Conservation (phyloP, 805 yeast genomes). For the Spencermartinsiella europaea region DNA sequence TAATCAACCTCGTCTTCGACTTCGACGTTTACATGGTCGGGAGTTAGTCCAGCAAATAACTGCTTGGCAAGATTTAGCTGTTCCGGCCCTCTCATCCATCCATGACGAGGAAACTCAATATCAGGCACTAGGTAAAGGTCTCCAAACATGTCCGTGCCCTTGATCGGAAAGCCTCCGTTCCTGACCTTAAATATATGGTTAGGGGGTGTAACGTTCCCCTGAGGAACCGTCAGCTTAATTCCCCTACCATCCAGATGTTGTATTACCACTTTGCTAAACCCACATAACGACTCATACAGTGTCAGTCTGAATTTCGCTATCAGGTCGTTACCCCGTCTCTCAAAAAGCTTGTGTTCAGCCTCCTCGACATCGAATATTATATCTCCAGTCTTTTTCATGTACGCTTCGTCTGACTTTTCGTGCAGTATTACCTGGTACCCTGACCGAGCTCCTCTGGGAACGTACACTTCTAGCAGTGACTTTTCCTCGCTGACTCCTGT, state of each 20-base stretch:
- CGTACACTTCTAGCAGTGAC: constrained; percentile 68
- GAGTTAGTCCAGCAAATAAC: not conserved
- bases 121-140: constrained; percentile 66
- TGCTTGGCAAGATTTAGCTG: not conserved
- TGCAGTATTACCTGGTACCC: constrained; percentile 56
- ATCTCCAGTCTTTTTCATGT: constrained; percentile 73
- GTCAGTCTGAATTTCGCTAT: constrained; percentile 56
- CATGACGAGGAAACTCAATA: constrained; percentile 77
- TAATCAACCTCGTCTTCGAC: constrained; percentile 24
- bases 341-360: constrained; percentile 44
- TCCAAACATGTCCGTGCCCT: constrained; percentile 44
- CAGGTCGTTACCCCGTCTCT: constrained; percentile 53
- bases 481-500: constrained; percentile 54
- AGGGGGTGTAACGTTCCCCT: constrained; percentile 71
- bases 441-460: constrained; percentile 63
- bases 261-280: constrained; percentile 59
- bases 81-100: constrained; percentile 69
- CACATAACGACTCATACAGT: constrained; percentile 78
- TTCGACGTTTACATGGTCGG: constrained; percentile 13
- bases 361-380: constrained; percentile 58
- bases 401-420: constrained; percentile 71
- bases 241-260: constrained; percentile 79
- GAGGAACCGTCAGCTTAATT: constrained; percentile 56
- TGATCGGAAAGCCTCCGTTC: constrained; percentile 81
- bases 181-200: constrained; percentile 59